A percentile compares a stretch with the other conserved stretches of the same genome.
Evolutionary conservation across 345 rosid genomes (phyloP).

Genomic region (Gossypium sturtianum): DNA sequence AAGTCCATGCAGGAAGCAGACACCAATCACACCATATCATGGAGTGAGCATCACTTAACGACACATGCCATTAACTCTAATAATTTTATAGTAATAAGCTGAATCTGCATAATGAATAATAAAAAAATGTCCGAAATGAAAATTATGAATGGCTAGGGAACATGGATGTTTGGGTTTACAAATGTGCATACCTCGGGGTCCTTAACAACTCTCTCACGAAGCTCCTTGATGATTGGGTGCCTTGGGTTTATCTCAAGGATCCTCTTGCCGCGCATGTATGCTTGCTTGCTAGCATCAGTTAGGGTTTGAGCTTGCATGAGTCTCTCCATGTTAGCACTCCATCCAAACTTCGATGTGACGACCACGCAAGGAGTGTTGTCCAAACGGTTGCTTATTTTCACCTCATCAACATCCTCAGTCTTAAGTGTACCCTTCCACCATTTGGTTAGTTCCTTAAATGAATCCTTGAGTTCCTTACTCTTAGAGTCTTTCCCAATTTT

Average conservation of each 20-base stretch:
- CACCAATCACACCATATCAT: background rate
- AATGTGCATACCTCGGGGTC: constrained; percentile 65
- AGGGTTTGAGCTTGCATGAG: constrained; percentile 98
- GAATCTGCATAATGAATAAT: background rate
- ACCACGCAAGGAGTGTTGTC: constrained; percentile 94
- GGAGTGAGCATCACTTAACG: background rate
- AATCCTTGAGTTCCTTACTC: constrained; percentile 80
- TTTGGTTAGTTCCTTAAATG: constrained; percentile 89
- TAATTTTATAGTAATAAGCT: background rate
- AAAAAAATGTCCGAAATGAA: background rate
- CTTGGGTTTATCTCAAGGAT: constrained; percentile 95
- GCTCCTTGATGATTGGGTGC: constrained; percentile 96
- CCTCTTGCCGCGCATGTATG: constrained; percentile 93
- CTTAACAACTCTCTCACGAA: constrained; percentile 72
- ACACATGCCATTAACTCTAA: background rate
- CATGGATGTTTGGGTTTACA: background rate
- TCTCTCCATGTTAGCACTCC: constrained; percentile 99
- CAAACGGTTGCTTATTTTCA: constrained; percentile 84
- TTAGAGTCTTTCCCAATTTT: constrained; percentile 78
- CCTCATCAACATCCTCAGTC: constrained; percentile 81
- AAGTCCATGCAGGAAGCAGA: background rate
- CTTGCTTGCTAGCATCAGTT: constrained; percentile 83
- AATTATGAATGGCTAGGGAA: background rate
- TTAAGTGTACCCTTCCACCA: constrained; percentile 90
- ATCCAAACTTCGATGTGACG: constrained; percentile 88